These are phyloP conservation scores for Cyclostephanos tholiformis DNA, from an alignment of 108 stramenopile genomes.

Conservation along the genomic window DNA sequence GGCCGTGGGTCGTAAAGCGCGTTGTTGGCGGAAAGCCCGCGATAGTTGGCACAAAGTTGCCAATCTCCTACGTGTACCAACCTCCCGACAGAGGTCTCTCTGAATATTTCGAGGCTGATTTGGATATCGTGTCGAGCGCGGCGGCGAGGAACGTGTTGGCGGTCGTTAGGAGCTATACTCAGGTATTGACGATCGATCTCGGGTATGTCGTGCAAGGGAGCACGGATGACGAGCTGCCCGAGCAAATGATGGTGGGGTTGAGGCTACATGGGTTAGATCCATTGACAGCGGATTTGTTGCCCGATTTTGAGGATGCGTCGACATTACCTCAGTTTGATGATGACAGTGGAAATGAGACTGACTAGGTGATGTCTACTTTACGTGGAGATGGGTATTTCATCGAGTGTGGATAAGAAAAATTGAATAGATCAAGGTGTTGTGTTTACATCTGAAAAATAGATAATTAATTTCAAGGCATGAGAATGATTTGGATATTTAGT, in stretches of 20 bases:
- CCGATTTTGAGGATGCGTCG: conserved; percentile 33
- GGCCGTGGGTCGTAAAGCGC: conserved; percentile 83
- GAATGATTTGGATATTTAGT: no score
- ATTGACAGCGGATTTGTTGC: conserved; percentile 67
- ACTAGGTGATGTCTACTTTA: not conserved
- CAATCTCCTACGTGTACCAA: conserved; percentile 61
- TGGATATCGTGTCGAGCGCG: conserved; percentile 81
- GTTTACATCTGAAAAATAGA: no score
- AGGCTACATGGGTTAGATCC: conserved; percentile 89
- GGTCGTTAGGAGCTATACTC: conserved; percentile 72
- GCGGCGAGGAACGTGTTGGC: conserved; percentile 86
- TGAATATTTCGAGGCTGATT: conserved; percentile 80
- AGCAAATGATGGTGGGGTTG: conserved; percentile 80
- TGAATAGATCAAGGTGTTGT: no score
- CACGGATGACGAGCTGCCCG: conserved; percentile 73
- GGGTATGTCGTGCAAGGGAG: conserved; percentile 86
- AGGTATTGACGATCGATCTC: conserved; percentile 77
- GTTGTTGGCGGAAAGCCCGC: conserved; percentile 86
- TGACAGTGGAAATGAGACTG: conserved; percentile 5
- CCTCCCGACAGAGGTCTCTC: conserved; percentile 47
- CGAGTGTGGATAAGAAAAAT: no score
- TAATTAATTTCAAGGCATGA: no score
- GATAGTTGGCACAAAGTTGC: conserved; percentile 79
- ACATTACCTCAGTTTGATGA: conserved; percentile 15
- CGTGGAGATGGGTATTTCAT: no score